Conservation (phyloP, 306 rosid genomes). For the Pterocarpus macrocarpus region DNA sequence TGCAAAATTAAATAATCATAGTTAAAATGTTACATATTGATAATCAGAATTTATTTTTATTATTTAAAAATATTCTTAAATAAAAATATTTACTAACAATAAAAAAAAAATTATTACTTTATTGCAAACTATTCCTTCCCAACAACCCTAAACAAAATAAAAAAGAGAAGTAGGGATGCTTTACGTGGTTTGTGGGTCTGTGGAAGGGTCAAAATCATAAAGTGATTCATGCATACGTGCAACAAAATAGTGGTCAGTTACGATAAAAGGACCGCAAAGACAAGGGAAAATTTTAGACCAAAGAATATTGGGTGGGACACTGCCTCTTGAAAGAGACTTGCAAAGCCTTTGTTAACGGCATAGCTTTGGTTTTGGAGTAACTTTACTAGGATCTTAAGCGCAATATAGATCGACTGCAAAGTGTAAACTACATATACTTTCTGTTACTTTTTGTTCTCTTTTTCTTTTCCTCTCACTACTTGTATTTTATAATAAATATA, state of each 20-base stretch:
- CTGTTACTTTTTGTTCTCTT: slow-evolving; percentile 8
- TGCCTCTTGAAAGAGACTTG: slow-evolving; percentile 37
- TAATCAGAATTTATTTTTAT: too few species aligned
- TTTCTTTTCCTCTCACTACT: neutral
- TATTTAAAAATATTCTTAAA: too few species aligned
- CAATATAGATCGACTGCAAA: neutral
- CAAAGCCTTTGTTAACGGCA: slow-evolving; percentile 45
- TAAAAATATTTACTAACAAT: too few species aligned
- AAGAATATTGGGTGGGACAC: slow-evolving; percentile 42
- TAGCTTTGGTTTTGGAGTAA: slow-evolving; percentile 14
- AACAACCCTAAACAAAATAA: slow-evolving; percentile 1
- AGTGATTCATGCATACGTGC: slow-evolving; percentile 42
- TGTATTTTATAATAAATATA: neutral
- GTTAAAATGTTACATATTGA: too few species aligned
- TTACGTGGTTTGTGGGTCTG: slow-evolving; percentile 13
- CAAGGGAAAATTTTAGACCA: slow-evolving; percentile 21
- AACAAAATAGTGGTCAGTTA: slow-evolving; percentile 46
- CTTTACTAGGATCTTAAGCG: neutral
- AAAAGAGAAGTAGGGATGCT: neutral
- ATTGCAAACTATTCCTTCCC: neutral
- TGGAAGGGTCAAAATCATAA: slow-evolving; percentile 39
- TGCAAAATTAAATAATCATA: too few species aligned
- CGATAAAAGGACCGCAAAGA: slow-evolving; percentile 2
- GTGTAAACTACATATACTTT: slow-evolving; percentile 13
- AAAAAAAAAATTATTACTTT: too few species aligned